phyloP scores from a whole-genome alignment of 2,329 filamentous ascomycete species.

The Metarhizium anisopliae region DNA sequence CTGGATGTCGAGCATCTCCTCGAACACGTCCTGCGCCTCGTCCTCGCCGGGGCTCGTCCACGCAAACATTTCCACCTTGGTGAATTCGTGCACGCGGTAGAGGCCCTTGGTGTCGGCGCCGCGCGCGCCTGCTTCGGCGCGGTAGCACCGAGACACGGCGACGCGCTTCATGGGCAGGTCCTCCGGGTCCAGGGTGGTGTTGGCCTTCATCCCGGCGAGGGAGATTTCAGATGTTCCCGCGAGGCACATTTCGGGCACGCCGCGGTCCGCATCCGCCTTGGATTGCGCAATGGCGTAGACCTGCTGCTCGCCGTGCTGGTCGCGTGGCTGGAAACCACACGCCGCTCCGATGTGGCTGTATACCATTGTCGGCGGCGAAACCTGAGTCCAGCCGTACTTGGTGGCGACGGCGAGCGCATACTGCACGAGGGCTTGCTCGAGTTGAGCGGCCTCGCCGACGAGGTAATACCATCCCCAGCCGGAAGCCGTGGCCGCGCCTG shows the following conservation, averaged over 20 bases:
- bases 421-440: constrained; percentile 90
- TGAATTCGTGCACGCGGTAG: constrained; percentile 97
- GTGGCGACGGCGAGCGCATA: constrained; percentile 71
- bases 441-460: constrained; percentile 77
- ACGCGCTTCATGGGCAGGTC: constrained; percentile 71
- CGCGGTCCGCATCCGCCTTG: constrained; percentile 48
- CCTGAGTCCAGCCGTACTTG: constrained; percentile 66
- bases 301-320: constrained; percentile 85
- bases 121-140: constrained; percentile 85
- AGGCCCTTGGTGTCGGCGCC: constrained; percentile 88
- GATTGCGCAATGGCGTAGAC: constrained; percentile 71
- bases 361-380: constrained; percentile 81
- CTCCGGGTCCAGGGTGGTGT: constrained; percentile 52
- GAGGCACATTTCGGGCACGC: constrained; percentile 63
- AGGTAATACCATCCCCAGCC: constrained; percentile 99
- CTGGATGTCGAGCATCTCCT: constrained; percentile 82
- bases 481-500: constrained; percentile 67
- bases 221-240: constrained; percentile 92
- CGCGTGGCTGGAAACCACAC: constrained; percentile 90
- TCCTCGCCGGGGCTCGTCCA: constrained; percentile 61
- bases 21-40: constrained; percentile 53
- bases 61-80: constrained; percentile 95
- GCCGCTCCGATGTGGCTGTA: constrained; percentile 85
- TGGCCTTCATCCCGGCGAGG: constrained; percentile 81
- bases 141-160: constrained; percentile 85